Evolutionary conservation across 768 basidiomycete species (phyloP), one percentile per base, ranked within the genome.

Genomic region (Leccinum incarnatum): DNA sequence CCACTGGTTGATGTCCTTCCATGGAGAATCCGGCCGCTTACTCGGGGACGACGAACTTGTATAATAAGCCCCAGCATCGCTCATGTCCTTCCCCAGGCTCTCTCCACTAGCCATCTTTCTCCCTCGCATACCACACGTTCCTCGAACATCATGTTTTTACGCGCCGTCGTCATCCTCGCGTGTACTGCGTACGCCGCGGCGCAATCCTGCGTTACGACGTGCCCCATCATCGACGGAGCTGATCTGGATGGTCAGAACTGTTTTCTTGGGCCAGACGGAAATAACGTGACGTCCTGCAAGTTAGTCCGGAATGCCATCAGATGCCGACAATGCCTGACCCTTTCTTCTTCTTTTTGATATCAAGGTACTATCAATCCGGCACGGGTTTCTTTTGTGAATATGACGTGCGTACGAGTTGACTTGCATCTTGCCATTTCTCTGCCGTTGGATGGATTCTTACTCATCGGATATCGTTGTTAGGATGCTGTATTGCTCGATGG

Each of bases 371-470:
- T 1, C 25, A 25, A 25, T 27, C 27, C 8, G 21, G 3, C 12
- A 21, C 23, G 23, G 23, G 23, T 11, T 12, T 47, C 15, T 9
- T 23, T 14, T 47, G 23, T 47, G 4, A 11, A 23, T 48, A 25
- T 25, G 23, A 48, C 23, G 59, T 60, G 10, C 27, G 58, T 58
- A 40, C 37, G 37, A 40, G 17, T 57, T n/a, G 25, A 4, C 49
- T 49, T 8, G 14, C 46, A 11, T 15, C 12, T 5, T 40, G 21
- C 46, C 25, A 21, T 36, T 47, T 51, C 23, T 23, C 4, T 2
- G 36, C 9, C 48, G 2, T 59, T 27, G 3, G 27, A 40, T 32
- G 21, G 7, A n/a, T 7, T 49, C 15, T 1, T 29, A 4, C 36
- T 48, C 32, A 56, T 34, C 29, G n/a, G 5, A 56, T 15, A 32